A percentile compares a stretch with the other conserved stretches of the same genome.
These are phyloP conservation scores for Tetramitus jugosus DNA, from an alignment of 208 protist genomes.

Conservation along the genomic window DNA sequence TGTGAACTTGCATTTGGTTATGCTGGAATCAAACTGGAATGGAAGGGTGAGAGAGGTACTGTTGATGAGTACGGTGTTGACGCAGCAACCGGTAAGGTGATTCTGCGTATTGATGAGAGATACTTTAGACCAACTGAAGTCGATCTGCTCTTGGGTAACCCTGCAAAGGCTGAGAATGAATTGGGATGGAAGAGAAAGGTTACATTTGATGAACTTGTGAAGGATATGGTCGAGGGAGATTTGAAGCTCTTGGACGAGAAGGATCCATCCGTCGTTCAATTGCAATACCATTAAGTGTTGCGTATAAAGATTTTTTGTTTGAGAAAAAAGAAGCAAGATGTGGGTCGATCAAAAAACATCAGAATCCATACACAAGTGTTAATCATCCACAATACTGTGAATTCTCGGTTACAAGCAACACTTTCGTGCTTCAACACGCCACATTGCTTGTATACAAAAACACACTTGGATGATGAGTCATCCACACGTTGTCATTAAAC, in stretches of 20 bases:
- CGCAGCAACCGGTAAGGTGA: conserved; percentile 24
- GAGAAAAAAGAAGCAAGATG: too few species aligned
- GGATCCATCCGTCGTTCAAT: conserved; percentile 25
- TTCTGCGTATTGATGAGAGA: conserved; percentile 55
- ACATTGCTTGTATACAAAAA: too few species aligned
- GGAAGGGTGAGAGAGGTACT: conserved; percentile 56
- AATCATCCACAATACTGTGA: too few species aligned
- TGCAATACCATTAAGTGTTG: conserved; percentile 29
- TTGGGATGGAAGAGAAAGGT: conserved; percentile 67
- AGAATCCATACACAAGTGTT: too few species aligned
- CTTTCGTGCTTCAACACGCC: too few species aligned
- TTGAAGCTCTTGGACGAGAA: conserved; percentile 35
- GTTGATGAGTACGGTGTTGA: conserved; percentile 72
- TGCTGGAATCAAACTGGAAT: conserved; percentile 56
- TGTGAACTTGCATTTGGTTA: conserved; percentile 57
- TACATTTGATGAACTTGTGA: conserved; percentile 42
- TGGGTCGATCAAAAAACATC: too few species aligned
- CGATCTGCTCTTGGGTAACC: conserved; percentile 77
- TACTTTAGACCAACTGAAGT: conserved; percentile 92
- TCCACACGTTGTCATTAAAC: too few species aligned
- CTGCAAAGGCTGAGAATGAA: conserved; percentile 73
- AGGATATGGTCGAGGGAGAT: conserved; percentile 55
- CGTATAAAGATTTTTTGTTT: too few species aligned
- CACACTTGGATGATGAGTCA: too few species aligned
- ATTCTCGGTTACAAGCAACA: too few species aligned